These are phyloP conservation scores for Colletotrichum scovillei DNA, from an alignment of 2,329 filamentous ascomycete genomes.

Conservation along the genomic window DNA sequence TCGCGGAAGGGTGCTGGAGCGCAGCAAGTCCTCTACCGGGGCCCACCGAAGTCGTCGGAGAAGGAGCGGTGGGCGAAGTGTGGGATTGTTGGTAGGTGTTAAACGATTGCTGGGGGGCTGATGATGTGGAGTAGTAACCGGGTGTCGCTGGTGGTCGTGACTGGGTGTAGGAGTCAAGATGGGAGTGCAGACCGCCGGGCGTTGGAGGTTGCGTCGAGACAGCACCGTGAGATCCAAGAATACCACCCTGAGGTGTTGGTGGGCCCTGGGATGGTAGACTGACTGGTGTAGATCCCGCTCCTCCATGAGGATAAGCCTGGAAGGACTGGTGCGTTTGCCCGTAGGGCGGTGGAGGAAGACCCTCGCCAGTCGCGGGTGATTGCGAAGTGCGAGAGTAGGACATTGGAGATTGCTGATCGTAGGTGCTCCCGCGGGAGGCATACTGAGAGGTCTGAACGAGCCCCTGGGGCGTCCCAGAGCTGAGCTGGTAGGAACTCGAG, in stretches of 20 bases:
- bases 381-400: constrained; percentile 48
- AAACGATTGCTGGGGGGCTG: constrained; percentile 59
- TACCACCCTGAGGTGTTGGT: constrained; percentile 46
- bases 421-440: constrained; percentile 44
- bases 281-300: constrained; percentile 54
- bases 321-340: constrained; percentile 74
- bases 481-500: constrained; percentile 63
- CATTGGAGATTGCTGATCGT: constrained; percentile 63
- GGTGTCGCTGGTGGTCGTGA: constrained; percentile 67
- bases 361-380: constrained; percentile 67
- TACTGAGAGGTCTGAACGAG: constrained; percentile 16
- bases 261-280: constrained; percentile 45
- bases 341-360: constrained; percentile 74
- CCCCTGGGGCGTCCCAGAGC: constrained; percentile 59
- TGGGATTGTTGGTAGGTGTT: constrained; percentile 49
- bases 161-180: constrained; percentile 65
- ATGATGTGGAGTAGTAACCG: constrained; percentile 69
- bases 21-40: constrained; percentile 52
- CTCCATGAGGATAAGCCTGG: constrained; percentile 63
- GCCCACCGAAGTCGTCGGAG: constrained; percentile 50
- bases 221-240: constrained; percentile 61
- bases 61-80: constrained; percentile 60
- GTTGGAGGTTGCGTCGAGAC: constrained; percentile 55
- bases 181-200: constrained; percentile 63
- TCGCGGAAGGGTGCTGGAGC: constrained; percentile 39